phyloP scores from a whole-genome alignment of 352 stramenopile genomes.

The Phytopythium litorale region DNA sequence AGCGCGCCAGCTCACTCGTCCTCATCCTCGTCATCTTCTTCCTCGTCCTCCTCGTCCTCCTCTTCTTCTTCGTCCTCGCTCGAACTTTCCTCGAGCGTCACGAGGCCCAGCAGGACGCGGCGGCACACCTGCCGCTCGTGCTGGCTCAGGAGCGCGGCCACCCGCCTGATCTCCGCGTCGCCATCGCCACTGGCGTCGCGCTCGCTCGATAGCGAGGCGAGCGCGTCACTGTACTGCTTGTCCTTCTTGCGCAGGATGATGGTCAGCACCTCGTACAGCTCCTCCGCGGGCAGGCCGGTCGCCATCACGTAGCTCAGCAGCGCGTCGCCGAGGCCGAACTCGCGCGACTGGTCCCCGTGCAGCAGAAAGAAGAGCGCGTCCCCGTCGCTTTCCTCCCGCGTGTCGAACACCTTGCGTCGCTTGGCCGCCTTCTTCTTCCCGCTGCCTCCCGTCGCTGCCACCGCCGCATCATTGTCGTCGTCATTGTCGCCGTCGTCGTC shows the following conservation, averaged over 20 bases:
- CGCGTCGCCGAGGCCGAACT: conserved; percentile 63
- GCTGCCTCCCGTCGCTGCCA: conserved; percentile 6
- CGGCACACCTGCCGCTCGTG: conserved; percentile 58
- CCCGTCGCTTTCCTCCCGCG: conserved; percentile 11
- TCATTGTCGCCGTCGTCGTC: conserved; percentile 16
- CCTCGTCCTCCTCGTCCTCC: conserved; percentile 9
- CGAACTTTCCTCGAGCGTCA: conserved; percentile 55
- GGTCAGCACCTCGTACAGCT: conserved; percentile 60
- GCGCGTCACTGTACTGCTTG: conserved; percentile 50
- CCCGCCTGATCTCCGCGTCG: not conserved
- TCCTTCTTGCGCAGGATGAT: conserved; percentile 61
- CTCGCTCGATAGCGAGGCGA: conserved; percentile 11
- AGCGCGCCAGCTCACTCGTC: not conserved
- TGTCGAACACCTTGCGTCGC: conserved; percentile 38
- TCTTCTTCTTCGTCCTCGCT: conserved; percentile 35
- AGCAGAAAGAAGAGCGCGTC: conserved; percentile 48
- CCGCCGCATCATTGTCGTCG: conserved; percentile 12
- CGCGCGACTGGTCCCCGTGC: conserved; percentile 35
- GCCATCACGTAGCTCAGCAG: conserved; percentile 63
- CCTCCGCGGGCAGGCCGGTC: conserved; percentile 41
- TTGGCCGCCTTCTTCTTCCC: conserved; percentile 31
- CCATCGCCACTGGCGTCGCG: not conserved
- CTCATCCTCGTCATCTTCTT: conserved; percentile 2
- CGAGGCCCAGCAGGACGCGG: conserved; percentile 55
- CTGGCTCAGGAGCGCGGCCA: conserved; percentile 25